Conservation (phyloP, 371 early-diverging fungal species). For the Fennellomyces sp. region DNA sequence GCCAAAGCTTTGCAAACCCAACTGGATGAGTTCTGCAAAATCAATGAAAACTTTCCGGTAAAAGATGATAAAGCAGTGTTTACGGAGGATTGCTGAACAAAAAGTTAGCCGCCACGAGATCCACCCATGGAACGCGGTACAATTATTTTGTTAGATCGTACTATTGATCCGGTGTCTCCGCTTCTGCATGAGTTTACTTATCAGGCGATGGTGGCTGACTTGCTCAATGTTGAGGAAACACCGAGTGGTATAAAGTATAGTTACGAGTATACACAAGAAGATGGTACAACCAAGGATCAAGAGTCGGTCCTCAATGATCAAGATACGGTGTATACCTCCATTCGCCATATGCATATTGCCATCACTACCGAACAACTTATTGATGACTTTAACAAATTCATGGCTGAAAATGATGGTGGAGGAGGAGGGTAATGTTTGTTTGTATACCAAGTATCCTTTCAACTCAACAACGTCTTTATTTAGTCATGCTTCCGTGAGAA, state of each 20-base stretch:
- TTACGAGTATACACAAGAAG: slow-evolving; percentile 62
- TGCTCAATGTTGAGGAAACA: slow-evolving; percentile 73
- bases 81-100: background rate
- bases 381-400: slow-evolving; percentile 80
- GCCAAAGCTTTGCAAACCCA: slow-evolving; percentile 59
- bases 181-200: slow-evolving; percentile 94
- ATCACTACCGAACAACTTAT: slow-evolving; percentile 85
- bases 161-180: slow-evolving; percentile 85
- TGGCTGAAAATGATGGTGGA: slow-evolving; percentile 58
- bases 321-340: slow-evolving; percentile 77
- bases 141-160: slow-evolving; percentile 88
- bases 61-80: slow-evolving; percentile 4
- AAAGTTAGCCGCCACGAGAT: slow-evolving; percentile 64
- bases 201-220: slow-evolving; percentile 92
- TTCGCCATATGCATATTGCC: slow-evolving; percentile 94
- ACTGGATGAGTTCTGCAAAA: slow-evolving; percentile 61
- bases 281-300: slow-evolving; percentile 53
- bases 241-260: slow-evolving; percentile 63
- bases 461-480: slow-evolving; percentile 9
- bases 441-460: background rate
- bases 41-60: slow-evolving; percentile 68
- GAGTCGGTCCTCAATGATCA: slow-evolving; percentile 69
- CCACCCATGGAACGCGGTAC: slow-evolving; percentile 70
- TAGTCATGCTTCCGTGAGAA: slow-evolving; percentile 58
- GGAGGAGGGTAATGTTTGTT: slow-evolving; percentile 36